Conservation (phyloP, 2,329 filamentous ascomycete genomes). For the Hymenoscyphus linearis region DNA sequence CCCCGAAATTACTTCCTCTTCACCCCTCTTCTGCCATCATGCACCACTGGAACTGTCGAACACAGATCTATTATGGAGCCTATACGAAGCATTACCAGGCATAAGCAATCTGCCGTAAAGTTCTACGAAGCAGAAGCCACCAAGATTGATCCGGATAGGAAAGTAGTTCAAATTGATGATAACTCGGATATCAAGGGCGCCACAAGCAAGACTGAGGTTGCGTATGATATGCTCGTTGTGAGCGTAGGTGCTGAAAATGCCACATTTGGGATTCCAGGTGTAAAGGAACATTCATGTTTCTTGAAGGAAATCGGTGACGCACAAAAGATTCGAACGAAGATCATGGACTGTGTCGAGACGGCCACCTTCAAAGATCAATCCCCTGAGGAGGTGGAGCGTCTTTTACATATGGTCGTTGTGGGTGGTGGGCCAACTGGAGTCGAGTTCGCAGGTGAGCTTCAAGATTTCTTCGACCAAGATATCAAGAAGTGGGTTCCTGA, state of each 20-base stretch:
- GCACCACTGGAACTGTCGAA: conserved; percentile 95
- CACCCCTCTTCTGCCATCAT: conserved; percentile 93
- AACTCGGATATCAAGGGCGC: conserved; percentile 89
- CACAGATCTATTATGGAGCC: conserved; percentile 99
- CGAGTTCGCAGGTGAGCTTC: conserved; percentile 95
- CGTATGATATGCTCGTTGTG: conserved; percentile 97
- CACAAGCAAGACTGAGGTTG: conserved; percentile 76
- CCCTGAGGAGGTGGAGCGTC: conserved; percentile 80
- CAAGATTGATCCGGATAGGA: conserved; percentile 89
- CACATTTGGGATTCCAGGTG: conserved; percentile 95
- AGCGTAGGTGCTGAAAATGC: conserved; percentile 98
- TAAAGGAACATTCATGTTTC: conserved; percentile 93
- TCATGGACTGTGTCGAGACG: conserved; percentile 99
- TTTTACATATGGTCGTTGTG: conserved; percentile 96
- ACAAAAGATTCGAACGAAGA: conserved; percentile 93
- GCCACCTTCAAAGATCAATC: conserved; percentile 97
- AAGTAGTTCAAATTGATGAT: conserved; percentile 83
- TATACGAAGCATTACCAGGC: conserved; percentile 88
- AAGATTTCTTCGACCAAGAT: conserved; percentile 98
- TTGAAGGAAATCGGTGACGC: conserved; percentile 97
- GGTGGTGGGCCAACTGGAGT: conserved; percentile 94
- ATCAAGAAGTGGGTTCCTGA: conserved; percentile 97
- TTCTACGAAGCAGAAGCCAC: conserved; percentile 98
- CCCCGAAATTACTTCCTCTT: conserved; percentile 99
- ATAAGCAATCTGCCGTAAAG: conserved; percentile 89